A percentile compares a stretch with the other conserved stretches of the same genome.
These are phyloP conservation scores for Diaporthe vexans DNA, from an alignment of 2,329 filamentous ascomycete genomes.

Conservation along the genomic window DNA sequence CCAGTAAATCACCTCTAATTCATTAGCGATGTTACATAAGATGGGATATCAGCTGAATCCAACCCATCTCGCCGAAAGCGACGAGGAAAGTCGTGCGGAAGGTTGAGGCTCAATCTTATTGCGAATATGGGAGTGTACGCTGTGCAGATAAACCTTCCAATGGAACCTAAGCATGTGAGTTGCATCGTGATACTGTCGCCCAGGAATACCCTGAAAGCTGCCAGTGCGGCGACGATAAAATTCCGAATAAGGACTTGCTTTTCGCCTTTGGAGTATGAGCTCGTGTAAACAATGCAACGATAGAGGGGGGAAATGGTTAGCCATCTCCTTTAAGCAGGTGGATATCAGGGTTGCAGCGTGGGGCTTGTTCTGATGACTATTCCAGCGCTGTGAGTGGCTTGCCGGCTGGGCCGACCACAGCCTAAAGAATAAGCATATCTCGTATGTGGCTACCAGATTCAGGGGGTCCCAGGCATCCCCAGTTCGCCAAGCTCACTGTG, in stretches of 20 bases:
- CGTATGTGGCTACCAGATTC: constrained; percentile 15
- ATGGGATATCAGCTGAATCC: too few species aligned
- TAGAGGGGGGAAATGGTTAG: not conserved
- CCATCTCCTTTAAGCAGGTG: constrained; percentile 13
- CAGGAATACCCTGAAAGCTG: too few species aligned
- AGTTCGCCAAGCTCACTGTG: not conserved
- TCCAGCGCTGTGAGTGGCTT: constrained; percentile 3
- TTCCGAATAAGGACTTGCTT: too few species aligned
- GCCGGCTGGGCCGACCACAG: not conserved
- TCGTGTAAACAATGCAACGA: not conserved
- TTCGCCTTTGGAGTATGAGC: not conserved
- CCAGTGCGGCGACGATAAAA: not conserved
- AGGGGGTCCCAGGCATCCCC: not conserved
- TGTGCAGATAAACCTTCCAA: too few species aligned
- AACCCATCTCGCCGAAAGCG: too few species aligned
- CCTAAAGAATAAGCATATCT: constrained; percentile 27
- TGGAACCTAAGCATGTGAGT: too few species aligned
- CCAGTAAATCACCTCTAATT: too few species aligned
- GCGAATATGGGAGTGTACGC: too few species aligned
- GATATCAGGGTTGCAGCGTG: not conserved
- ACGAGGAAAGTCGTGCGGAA: too few species aligned
- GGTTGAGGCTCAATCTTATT: too few species aligned
- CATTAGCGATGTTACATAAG: too few species aligned
- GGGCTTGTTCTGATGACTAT: not conserved
- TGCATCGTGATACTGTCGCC: too few species aligned